Percentiles rank a stretch among this genome's conserved stretches.
Conservation (phyloP, 495 filamentous ascomycete genomes). For the Geoglossum glabrum region DNA sequence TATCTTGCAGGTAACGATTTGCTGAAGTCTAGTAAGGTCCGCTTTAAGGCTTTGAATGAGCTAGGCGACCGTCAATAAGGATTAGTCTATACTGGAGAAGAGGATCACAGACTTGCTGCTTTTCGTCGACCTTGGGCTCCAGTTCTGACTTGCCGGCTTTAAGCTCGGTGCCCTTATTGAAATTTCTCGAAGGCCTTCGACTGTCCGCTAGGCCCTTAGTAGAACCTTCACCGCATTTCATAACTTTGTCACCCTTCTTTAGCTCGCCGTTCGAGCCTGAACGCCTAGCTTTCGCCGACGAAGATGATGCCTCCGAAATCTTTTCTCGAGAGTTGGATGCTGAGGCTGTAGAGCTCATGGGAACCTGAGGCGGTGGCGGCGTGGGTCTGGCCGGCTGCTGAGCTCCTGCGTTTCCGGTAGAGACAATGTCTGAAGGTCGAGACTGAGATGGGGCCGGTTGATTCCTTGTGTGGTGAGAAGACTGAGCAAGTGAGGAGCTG, state of each 20-base stretch:
- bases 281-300: neutral
- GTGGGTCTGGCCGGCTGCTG: neutral
- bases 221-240: neutral
- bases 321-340: neutral
- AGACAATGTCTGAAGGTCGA: neutral
- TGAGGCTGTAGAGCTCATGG: neutral
- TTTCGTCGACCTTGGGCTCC: neutral
- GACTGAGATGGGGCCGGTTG: neutral
- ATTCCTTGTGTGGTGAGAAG: neutral
- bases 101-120: neutral
- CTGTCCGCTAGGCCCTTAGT: neutral
- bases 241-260: neutral
- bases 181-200: neutral
- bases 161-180: neutral
- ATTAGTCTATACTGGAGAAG: neutral
- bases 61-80: neutral
- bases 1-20: slow-evolving; percentile 40
- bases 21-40: slow-evolving; percentile 4
- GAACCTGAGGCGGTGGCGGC: neutral
- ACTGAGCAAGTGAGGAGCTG: neutral
- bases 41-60: neutral
- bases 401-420: neutral
- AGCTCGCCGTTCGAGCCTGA: neutral
- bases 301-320: neutral
- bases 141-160: neutral